Evolutionary conservation across 345 rosid genomes (phyloP).

Genomic region (Ricinus communis): DNA sequence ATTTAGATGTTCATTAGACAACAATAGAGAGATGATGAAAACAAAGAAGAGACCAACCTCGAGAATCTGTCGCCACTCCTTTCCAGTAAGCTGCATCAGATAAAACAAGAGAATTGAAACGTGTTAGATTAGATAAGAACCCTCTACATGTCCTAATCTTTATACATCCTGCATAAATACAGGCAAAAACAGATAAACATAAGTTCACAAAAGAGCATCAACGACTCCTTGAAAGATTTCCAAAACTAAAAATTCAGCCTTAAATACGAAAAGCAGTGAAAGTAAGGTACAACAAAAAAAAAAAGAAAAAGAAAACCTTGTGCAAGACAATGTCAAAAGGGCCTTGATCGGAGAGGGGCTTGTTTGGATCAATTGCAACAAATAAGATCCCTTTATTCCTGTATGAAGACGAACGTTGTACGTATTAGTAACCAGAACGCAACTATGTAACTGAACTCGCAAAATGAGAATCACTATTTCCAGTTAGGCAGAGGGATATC

Average conservation of each 20-base stretch:
- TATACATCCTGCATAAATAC: background rate
- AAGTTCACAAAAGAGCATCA: background rate
- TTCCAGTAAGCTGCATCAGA: slow-evolving; percentile 54
- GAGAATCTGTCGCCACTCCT: slow-evolving; percentile 75
- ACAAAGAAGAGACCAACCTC: slow-evolving; percentile 50
- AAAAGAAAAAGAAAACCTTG: slow-evolving; percentile 45
- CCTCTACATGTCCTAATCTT: background rate
- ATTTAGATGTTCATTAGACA: background rate
- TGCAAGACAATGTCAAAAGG: slow-evolving; percentile 80
- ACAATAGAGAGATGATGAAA: slow-evolving; percentile 7
- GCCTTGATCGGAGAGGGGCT: slow-evolving; percentile 78
- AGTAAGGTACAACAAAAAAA: background rate
- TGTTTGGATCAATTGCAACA: slow-evolving; percentile 69
- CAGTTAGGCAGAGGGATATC: background rate
- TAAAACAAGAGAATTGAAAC: background rate
- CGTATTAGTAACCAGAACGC: background rate
- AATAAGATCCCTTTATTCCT: slow-evolving; percentile 54
- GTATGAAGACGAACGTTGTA: background rate
- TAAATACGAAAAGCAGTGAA: no score
- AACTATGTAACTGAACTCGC: background rate
- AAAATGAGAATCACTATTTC: background rate
- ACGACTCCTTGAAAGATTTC: background rate
- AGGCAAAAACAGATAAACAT: background rate
- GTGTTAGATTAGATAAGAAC: slow-evolving; percentile 8
- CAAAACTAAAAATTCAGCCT: background rate